Conservation (phyloP, 345 rosid genomes). For the Euphorbia peplus region DNA sequence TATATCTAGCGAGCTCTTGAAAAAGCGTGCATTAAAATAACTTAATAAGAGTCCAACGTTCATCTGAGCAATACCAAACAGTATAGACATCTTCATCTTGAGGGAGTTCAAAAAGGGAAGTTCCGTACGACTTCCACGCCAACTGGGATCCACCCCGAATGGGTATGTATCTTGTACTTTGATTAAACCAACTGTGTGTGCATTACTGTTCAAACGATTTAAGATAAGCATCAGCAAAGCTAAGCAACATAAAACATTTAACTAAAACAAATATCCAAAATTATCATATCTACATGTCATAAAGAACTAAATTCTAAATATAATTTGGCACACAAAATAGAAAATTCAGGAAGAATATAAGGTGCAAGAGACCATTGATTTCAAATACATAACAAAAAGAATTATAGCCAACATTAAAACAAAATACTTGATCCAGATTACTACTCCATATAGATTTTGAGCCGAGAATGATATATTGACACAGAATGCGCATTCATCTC, state of each 20-base stretch:
- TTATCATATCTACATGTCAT: slow-evolving; percentile 1
- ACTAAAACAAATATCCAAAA: neutral
- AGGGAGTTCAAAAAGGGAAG: slow-evolving; percentile 91
- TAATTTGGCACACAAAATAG: neutral
- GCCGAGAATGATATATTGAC: neutral
- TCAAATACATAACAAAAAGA: neutral
- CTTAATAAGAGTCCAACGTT: slow-evolving; percentile 80
- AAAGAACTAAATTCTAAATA: neutral
- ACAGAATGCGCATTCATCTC: neutral
- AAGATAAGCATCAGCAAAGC: slow-evolving; percentile 11
- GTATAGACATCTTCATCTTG: slow-evolving; percentile 97
- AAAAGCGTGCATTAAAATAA: slow-evolving; percentile 87
- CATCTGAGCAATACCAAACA: slow-evolving; percentile 92
- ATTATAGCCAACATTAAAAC: neutral
- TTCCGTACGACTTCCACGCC: slow-evolving; percentile 99
- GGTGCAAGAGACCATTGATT: neutral
- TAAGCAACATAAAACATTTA: slow-evolving; percentile 7
- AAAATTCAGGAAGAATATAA: neutral
- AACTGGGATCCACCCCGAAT: slow-evolving; percentile 97
- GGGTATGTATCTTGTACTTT: slow-evolving; percentile 85
- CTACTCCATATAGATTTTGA: neutral
- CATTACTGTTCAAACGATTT: slow-evolving; percentile 57
- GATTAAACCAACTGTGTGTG: slow-evolving; percentile 61
- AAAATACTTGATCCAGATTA: slow-evolving; percentile 3
- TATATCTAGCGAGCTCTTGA: slow-evolving; percentile 66